Evolutionary conservation across 371 early-diverging fungal genomes (phyloP).

Genomic region (Mortierella sp.): DNA sequence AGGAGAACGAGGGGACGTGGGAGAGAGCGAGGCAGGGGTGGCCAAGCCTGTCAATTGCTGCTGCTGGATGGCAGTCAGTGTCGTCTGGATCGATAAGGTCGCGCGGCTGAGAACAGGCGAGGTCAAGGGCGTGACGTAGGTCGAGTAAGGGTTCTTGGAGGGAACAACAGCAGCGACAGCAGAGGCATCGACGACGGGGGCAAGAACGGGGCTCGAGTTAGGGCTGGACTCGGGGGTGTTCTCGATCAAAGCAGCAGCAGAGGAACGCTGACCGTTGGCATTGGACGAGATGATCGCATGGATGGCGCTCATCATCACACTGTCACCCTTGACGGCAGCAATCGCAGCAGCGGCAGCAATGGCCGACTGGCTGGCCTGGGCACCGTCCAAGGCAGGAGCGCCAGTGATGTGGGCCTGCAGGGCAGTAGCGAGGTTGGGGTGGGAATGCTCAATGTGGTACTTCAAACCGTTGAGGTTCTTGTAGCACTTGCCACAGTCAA

Average conservation of each 20-base stretch:
- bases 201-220: slow-evolving; percentile 46
- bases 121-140: slow-evolving; percentile 33
- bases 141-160: slow-evolving; percentile 27
- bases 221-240: slow-evolving; percentile 52
- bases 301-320: slow-evolving; percentile 53
- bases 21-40: slow-evolving; percentile 50
- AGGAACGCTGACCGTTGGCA: slow-evolving; percentile 30
- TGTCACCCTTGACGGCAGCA: slow-evolving; percentile 53
- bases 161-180: background rate
- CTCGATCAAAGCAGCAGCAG: slow-evolving; percentile 18
- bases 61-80: slow-evolving; percentile 17
- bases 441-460: slow-evolving; percentile 94
- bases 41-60: slow-evolving; percentile 38
- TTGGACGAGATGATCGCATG: slow-evolving; percentile 52
- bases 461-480: slow-evolving; percentile 98
- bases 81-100: slow-evolving; percentile 46
- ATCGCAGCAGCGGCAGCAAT: slow-evolving; percentile 57
- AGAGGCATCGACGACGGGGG: slow-evolving; percentile 17
- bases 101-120: slow-evolving; percentile 41
- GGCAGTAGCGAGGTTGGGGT: slow-evolving; percentile 62
- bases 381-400: slow-evolving; percentile 40
- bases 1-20: slow-evolving; percentile 20
- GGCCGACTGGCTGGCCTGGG: slow-evolving; percentile 53
- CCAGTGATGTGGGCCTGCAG: slow-evolving; percentile 50
- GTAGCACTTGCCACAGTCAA: slow-evolving; percentile 94